Evolutionary conservation across 495 filamentous ascomycete species (phyloP), one percentile per base, ranked within the genome.

Genomic region (Lichina pygmaea): DNA sequence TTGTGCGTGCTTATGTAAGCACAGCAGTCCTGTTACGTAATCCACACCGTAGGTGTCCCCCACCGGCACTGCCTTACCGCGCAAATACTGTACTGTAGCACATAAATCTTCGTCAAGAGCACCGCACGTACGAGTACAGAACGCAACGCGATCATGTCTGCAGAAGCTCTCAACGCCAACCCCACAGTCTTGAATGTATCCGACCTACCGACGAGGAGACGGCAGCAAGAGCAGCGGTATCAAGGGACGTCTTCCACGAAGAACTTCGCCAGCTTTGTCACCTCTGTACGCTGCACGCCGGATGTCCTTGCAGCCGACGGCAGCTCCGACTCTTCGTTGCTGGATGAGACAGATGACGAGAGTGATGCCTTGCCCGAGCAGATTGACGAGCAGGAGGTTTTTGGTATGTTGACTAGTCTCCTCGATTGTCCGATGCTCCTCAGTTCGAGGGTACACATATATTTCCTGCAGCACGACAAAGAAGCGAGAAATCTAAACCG

Each of bases 371-470:
- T 63, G 6, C 64, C 74, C 30, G 86, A 93, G 50, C 80, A 76
- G 32, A 89, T 97, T 49, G 89, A 97, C 53, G 83, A 84, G 56
- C 91, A 94, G 55, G 89, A 97, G 59, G 81, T 97, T 24, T 97
- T 84, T 54, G 85, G 85, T 92, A 65, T 51, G 68, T 34, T 24
- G 24, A 24, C 24, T 24, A 24, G 24, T 4, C 2, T 24, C 4
- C 24, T 24, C 2, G 24, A 24, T 24, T 24, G 2, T 24, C 24
- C 24, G 24, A 24, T 24, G 24, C 24, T 24, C 24, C 24, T 4
- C 4, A 24, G 24, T 1, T 24, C 24, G 1, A 24, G 1, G 24
- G 24, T 4, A 24, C 24, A 24, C 24, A 24, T 24, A 4, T 24
- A 2, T 24, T 24, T 4, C 24, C 4, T 4, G 4, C 24, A 24